Evolutionary conservation across 1,139 yeast species (phyloP), one percentile per base, ranked within the genome.

Genomic region (Blastobotrys capitulatus): DNA sequence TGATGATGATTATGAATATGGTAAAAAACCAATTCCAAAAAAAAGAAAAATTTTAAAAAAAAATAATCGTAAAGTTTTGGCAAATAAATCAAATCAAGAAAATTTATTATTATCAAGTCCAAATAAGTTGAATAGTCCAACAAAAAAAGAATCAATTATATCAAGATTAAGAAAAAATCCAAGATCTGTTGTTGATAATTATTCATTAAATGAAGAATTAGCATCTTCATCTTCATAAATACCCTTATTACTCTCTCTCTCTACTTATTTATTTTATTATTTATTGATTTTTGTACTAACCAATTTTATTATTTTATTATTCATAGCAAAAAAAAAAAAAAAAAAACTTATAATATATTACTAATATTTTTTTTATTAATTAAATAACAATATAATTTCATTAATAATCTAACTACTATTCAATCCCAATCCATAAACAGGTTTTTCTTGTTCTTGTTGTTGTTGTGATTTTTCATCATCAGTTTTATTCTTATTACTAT

Each of bases 351-450:
- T 35, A 19, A 18, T 7, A 19, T 9, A 10, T 6, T 9, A 19
- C 6, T 35, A 35, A 16, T 13, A 15, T 6, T n/a, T 35, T 19
- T 4, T 38, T 3, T 20, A 38, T 38, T 12, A 13, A 26, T 20
- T 6, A 6, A 6, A 12, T 35, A 20, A 8, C 25, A 12, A 8
- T 16, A 15, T 10, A 34, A 15, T 6, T n/a, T n/a, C 7, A 18
- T 37, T 18, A 37, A 37, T 37, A 20, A 22, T 25, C 15, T 26
- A 15, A 39, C 12, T 26, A 10, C 10, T 10, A n/a, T 39, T 39
- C 32, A 39, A 19, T n/a, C 42, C 52, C 18, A 50, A 38, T 15
- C 52, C 52, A 19, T 38, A 38, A 9, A 50, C 39, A 36, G 42
- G 32, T 19, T 39, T 39, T 22, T 37, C 42, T 34, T 16, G 18